Conservation (phyloP, 2,329 filamentous ascomycete species). For the Paecilomyces sp. region DNA sequence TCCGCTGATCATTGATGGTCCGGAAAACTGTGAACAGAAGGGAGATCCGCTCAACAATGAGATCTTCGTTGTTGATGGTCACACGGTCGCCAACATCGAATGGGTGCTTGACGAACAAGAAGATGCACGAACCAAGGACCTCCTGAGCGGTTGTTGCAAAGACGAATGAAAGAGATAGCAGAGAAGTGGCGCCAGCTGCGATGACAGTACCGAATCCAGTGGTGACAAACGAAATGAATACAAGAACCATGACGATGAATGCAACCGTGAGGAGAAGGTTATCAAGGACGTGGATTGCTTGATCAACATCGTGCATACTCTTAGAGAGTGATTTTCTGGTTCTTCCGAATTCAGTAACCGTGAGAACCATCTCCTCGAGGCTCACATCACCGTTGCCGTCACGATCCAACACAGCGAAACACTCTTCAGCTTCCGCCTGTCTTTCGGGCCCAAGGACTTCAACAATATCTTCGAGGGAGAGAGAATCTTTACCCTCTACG, state of each 20-base stretch:
- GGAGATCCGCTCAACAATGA: conserved; percentile 89
- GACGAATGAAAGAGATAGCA: conserved; percentile 94
- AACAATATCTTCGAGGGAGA: conserved; percentile 72
- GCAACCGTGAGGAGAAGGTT: conserved; percentile 76
- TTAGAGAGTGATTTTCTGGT: conserved; percentile 82
- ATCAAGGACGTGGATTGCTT: conserved; percentile 87
- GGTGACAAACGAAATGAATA: conserved; percentile 86
- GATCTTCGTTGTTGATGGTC: conserved; percentile 61
- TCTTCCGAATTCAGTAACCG: conserved; percentile 73
- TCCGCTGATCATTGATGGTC: conserved; percentile 72
- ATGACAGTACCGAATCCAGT: conserved; percentile 77
- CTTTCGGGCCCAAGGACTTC: conserved; percentile 78
- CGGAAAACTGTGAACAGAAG: conserved; percentile 89
- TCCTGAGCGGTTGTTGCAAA: conserved; percentile 90
- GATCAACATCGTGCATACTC: conserved; percentile 96
- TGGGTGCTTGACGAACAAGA: conserved; percentile 97
- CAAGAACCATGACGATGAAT: conserved; percentile 70
- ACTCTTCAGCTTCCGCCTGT: conserved; percentile 74
- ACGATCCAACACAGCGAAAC: conserved; percentile 71
- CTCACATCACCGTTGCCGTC: conserved; percentile 92
- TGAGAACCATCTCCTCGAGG: conserved; percentile 89
- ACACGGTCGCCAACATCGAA: conserved; percentile 94
- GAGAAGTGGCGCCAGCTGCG: conserved; percentile 80
- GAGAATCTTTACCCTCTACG: conserved; percentile 73
- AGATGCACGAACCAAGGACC: conserved; percentile 96